Conservation (phyloP, 1,284 basidiomycete genomes). For the Phylloboletellus chloephorus region DNA sequence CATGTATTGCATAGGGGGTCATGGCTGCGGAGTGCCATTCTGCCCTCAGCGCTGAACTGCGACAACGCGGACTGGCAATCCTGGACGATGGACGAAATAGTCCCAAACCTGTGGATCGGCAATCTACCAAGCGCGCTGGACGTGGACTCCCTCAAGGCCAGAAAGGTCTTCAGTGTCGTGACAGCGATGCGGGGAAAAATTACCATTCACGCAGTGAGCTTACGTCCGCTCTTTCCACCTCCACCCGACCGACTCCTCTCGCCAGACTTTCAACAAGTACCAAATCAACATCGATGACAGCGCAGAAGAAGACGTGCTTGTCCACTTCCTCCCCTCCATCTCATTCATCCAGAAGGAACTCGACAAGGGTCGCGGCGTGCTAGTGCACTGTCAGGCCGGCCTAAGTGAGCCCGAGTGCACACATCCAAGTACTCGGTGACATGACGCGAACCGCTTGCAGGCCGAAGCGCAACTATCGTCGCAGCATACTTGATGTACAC, state of each 20-base stretch:
- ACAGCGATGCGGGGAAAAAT: slow-evolving; percentile 68
- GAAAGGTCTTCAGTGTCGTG: slow-evolving; percentile 64
- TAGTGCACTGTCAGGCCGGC: slow-evolving; percentile 85
- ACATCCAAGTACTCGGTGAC: neutral
- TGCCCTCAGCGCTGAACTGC: neutral
- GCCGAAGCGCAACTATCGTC: slow-evolving; percentile 75
- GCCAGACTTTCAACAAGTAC: slow-evolving; percentile 61
- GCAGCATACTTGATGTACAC: slow-evolving; percentile 83
- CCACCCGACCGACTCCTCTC: neutral
- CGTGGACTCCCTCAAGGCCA: slow-evolving; percentile 47
- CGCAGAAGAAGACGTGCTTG: slow-evolving; percentile 66
- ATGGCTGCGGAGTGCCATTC: slow-evolving; percentile 1
- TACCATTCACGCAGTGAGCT: slow-evolving; percentile 55
- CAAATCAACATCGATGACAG: slow-evolving; percentile 72
- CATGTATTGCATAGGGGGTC: too few relatives aligned
- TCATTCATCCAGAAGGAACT: slow-evolving; percentile 77
- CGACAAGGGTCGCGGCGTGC: slow-evolving; percentile 66
- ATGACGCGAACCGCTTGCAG: slow-evolving; percentile 35
- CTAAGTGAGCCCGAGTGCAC: slow-evolving; percentile 55
- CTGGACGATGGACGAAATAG: slow-evolving; percentile 45
- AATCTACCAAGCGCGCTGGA: slow-evolving; percentile 53
- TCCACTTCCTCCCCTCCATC: slow-evolving; percentile 71
- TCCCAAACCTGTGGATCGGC: slow-evolving; percentile 63
- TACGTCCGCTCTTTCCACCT: neutral
- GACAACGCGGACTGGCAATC: neutral